These are phyloP conservation scores for Yarrowia sp. DNA, from an alignment of 805 yeast species.

Conservation along the genomic window DNA sequence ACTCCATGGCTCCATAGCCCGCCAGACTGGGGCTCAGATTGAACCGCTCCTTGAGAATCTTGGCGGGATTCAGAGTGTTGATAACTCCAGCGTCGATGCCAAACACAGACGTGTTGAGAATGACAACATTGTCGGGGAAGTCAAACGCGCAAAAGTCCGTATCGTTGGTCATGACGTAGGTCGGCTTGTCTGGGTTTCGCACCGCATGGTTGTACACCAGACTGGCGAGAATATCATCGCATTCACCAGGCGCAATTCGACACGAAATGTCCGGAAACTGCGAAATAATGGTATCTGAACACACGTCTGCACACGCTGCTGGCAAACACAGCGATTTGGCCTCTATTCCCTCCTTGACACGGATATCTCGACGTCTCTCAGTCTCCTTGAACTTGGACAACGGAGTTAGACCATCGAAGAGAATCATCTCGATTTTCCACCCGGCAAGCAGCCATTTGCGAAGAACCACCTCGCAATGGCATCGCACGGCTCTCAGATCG, in stretches of 20 bases:
- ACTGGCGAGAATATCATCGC: slow-evolving; percentile 27
- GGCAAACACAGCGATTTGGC: slow-evolving; percentile 5
- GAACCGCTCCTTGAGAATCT: neutral
- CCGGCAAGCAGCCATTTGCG: slow-evolving; percentile 21
- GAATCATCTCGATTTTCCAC: slow-evolving; percentile 28
- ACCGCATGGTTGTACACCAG: slow-evolving; percentile 20
- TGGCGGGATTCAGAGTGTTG: slow-evolving; percentile 11
- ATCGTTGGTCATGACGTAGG: slow-evolving; percentile 30
- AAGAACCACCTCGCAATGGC: slow-evolving; percentile 5
- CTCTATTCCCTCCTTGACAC: slow-evolving; percentile 9
- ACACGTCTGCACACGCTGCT: slow-evolving; percentile 26
- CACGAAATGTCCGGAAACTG: slow-evolving; percentile 15
- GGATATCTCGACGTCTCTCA: slow-evolving; percentile 5
- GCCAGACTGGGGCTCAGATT: slow-evolving; percentile 10
- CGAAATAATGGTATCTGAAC: slow-evolving; percentile 20
- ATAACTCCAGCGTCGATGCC: slow-evolving; percentile 29
- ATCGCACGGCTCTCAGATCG: slow-evolving; percentile 15
- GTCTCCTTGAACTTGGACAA: slow-evolving; percentile 17
- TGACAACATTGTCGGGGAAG: slow-evolving; percentile 17
- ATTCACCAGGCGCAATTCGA: slow-evolving; percentile 25
- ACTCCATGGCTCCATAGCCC: slow-evolving; percentile 29
- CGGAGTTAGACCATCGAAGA: slow-evolving; percentile 26
- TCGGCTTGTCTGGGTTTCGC: slow-evolving; percentile 1
- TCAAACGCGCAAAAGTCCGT: slow-evolving; percentile 30
- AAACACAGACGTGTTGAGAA: slow-evolving; percentile 26